Conservation (phyloP, 257 asterid species). For the Rauvolfia tetraphylla region DNA sequence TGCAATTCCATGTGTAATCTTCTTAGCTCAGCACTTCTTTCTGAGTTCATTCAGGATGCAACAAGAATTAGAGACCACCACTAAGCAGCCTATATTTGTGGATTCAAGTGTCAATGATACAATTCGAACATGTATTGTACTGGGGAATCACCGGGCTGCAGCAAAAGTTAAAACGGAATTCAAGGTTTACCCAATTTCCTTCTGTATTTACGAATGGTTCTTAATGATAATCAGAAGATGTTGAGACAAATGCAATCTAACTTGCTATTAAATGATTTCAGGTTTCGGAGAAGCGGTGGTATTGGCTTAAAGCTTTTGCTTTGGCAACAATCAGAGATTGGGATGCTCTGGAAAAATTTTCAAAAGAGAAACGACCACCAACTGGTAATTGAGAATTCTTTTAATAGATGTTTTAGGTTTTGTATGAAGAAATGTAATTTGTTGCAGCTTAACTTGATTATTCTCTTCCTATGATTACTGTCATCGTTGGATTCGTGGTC, state of each 20-base stretch:
- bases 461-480: background rate
- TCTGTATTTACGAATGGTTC: background rate
- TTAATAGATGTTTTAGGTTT: too few species aligned
- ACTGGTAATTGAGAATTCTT: slow-evolving; percentile 43
- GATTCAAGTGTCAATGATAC: slow-evolving; percentile 97
- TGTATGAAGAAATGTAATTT: background rate
- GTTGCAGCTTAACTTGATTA: background rate
- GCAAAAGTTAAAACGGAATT: slow-evolving; percentile 71
- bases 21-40: background rate
- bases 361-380: slow-evolving; percentile 93
- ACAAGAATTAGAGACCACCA: slow-evolving; percentile 72
- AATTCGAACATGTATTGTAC: slow-evolving; percentile 86
- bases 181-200: slow-evolving; percentile 51
- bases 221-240: background rate
- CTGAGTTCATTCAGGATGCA: slow-evolving; percentile 49
- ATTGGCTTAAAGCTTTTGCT: slow-evolving; percentile 96
- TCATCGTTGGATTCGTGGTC: background rate
- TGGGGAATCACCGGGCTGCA: slow-evolving; percentile 88
- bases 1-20: background rate
- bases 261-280: slow-evolving; percentile 32
- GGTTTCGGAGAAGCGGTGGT: slow-evolving; percentile 97
- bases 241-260: background rate
- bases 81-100: slow-evolving; percentile 89
- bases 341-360: slow-evolving; percentile 85
- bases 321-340: slow-evolving; percentile 90